Evolutionary conservation across 352 stramenopile genomes (phyloP), one percentile per base, ranked within the genome.

Genomic region (Pythium aristosporum): DNA sequence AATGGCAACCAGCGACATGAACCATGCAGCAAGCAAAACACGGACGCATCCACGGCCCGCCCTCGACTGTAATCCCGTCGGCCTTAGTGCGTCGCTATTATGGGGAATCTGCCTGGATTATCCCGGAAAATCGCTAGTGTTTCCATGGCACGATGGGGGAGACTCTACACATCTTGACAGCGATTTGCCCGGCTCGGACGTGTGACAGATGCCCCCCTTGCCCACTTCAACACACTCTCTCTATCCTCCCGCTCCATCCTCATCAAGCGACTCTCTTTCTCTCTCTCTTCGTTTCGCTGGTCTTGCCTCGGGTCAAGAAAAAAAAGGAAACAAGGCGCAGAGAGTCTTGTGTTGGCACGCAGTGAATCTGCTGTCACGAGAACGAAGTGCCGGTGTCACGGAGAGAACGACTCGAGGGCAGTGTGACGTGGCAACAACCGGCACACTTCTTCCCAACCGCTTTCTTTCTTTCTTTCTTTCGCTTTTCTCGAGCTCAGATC

Each of bases 221-320:
- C 13, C 2, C 2, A 25, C 48, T 55, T 55, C 48, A 39, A 55
- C 25, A 36, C 48, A 13, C 48, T 55, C 39, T 34, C 5, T 23
- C 9, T 52, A 3, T 41, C 5, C 25, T 21, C 13, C 25, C 18
- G 21, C 30, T 41, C 44, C 44, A 50, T 50, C n/a, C 7, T 30
- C n/a, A 34, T 21, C 18, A 46, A 44, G 50, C 30, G 50, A 30
- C 12, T 9, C 25, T 30, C 25, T 30, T 30, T 28, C 20, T 49
- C 43, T 34, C 18, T 54, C 34, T 23, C 53, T 49, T 59, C 53
- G 53, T 59, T 58, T 59, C 53, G 53, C 53, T 59, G 53, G 37
- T 59, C 32, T 32, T 41, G 48, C 32, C 16, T 11, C 1, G 8
- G 21, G 39, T 46, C 39, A 46, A 20, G 39, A 46, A 46, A 16